These are phyloP conservation scores for Candida tropicalis DNA, from an alignment of 1,139 yeast genomes.

Conservation along the genomic window DNA sequence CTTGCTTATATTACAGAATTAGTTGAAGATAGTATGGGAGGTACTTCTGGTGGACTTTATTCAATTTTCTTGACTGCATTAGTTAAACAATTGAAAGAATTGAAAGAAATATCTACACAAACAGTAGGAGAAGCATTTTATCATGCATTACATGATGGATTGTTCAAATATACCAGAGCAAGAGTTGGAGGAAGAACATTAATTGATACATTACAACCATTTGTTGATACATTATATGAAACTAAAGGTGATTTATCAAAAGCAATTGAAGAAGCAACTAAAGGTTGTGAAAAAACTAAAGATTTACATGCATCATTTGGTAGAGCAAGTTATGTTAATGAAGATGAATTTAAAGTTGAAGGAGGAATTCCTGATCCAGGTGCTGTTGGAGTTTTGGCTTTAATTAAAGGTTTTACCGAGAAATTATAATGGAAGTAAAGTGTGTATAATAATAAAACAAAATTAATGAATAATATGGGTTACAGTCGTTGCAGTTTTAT, in stretches of 20 bases:
- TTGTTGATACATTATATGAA: constrained; percentile 60
- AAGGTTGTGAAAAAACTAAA: constrained; percentile 78
- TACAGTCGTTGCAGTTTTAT: no score
- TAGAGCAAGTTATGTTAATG: constrained; percentile 85
- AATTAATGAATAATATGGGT: no score
- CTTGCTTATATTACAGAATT: constrained; percentile 61
- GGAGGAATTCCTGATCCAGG: constrained; percentile 94
- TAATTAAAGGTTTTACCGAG: constrained; percentile 56
- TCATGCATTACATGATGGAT: constrained; percentile 42
- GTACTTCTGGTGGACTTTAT: constrained; percentile 93
- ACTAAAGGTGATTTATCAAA: constrained; percentile 49
- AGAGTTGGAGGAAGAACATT: constrained; percentile 88
- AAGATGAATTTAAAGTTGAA: constrained; percentile 52
- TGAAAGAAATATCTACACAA: constrained; percentile 37
- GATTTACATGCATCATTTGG: constrained; percentile 84
- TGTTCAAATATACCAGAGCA: constrained; percentile 80
- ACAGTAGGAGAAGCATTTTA: constrained; percentile 34
- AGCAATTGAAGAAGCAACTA: constrained; percentile 70
- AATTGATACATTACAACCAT: constrained; percentile 87
- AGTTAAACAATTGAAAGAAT: constrained; percentile 34
- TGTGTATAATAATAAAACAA: no score
- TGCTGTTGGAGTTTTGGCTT: constrained; percentile 76
- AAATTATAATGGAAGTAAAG: constrained; percentile 4
- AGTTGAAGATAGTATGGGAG: constrained; percentile 92
- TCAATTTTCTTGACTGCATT: constrained; percentile 68